phyloP scores from a whole-genome alignment of 1,139 yeast genomes.

The Saccharomycopsis crataegensis region DNA sequence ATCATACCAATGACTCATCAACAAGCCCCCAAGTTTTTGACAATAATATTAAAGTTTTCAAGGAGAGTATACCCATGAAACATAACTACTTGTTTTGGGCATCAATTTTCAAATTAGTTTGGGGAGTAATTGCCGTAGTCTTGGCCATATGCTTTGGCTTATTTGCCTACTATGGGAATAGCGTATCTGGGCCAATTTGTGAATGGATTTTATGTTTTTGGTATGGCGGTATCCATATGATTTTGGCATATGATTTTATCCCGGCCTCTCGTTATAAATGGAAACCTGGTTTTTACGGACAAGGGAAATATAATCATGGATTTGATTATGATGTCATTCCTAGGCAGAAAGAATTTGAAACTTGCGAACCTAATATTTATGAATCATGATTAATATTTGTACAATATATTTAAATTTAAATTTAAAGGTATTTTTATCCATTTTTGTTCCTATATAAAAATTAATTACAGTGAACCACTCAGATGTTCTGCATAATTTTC shows the following conservation, averaged over 20 bases:
- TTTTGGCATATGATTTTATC: constrained; percentile 58
- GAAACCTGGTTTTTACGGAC: constrained; percentile 6
- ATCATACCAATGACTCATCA: no score
- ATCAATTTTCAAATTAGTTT: constrained; percentile 41
- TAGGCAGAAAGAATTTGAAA: no score
- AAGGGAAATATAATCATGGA: background rate
- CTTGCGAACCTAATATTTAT: no score
- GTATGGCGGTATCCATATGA: constrained; percentile 64
- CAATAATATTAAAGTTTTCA: no score
- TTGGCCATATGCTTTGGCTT: constrained; percentile 67
- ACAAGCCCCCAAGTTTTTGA: no score
- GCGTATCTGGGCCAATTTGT: constrained; percentile 49
- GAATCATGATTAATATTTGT: no score
- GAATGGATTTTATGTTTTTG: constrained; percentile 85
- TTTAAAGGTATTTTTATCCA: no score
- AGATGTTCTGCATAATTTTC: no score
- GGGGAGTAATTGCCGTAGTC: constrained; percentile 63
- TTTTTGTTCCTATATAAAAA: no score
- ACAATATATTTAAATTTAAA: no score
- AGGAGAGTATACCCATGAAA: no score
- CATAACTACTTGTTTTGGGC: constrained; percentile 7
- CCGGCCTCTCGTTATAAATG: constrained; percentile 4
- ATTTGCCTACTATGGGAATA: constrained; percentile 32
- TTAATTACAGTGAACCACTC: no score
- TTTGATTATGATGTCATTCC: constrained; percentile 1